A percentile compares a stretch with the other conserved stretches of the same genome.
phyloP scores from a whole-genome alignment of 805 yeast genomes.

The Starmerella stigmatis region DNA sequence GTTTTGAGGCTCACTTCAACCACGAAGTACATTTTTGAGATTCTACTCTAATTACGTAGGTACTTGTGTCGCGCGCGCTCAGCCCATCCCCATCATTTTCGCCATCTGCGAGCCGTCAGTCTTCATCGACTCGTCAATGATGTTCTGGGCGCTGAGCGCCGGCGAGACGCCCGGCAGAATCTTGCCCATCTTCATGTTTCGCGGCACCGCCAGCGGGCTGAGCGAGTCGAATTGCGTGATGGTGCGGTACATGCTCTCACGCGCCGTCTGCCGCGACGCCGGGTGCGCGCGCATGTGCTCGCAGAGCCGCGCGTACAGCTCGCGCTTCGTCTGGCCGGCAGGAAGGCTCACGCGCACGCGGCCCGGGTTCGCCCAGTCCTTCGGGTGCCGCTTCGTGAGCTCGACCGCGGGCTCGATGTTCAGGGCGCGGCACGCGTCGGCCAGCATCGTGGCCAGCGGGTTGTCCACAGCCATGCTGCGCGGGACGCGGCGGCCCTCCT shows the following conservation, averaged over 20 bases:
- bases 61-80: not conserved
- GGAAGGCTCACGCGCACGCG: conserved; percentile 63
- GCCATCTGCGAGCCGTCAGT: conserved; percentile 18
- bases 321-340: conserved; percentile 47
- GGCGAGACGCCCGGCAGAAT: conserved; percentile 83
- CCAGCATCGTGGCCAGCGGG: conserved; percentile 74
- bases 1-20: too few species aligned
- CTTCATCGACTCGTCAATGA: conserved; percentile 38
- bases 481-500: conserved; percentile 76
- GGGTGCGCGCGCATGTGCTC: conserved; percentile 55
- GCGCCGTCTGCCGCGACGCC: conserved; percentile 53
- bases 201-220: conserved; percentile 59
- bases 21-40: too few species aligned
- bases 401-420: conserved; percentile 31
- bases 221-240: conserved; percentile 27
- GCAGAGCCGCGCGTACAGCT: conserved; percentile 49
- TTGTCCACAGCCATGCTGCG: conserved; percentile 61
- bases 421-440: conserved; percentile 50
- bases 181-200: conserved; percentile 74
- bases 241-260: conserved; percentile 20
- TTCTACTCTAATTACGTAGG: not conserved
- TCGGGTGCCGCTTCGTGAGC: conserved; percentile 84
- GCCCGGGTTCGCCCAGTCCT: conserved; percentile 97
- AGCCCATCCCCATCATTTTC: conserved; percentile 19
- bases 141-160: conserved; percentile 72